Percentiles rank a stretch among this genome's conserved stretches.
Conservation (phyloP, 441 rosid species). For the Bruguiera hainesii region DNA sequence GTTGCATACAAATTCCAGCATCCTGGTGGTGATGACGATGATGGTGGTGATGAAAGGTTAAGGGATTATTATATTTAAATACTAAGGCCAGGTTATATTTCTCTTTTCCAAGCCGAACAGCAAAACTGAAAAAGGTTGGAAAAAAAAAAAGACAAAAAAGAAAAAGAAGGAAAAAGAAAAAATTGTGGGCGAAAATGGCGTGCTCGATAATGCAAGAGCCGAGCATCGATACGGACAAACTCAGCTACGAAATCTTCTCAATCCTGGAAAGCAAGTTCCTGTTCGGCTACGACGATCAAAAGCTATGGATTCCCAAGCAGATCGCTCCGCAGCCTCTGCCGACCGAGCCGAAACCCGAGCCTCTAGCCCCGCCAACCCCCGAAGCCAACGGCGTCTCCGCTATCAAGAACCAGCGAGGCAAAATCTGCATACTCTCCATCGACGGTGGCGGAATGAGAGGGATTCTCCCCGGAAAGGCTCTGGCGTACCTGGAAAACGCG, state of each 20-base stretch:
- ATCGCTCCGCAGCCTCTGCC: slow-evolving; percentile 29
- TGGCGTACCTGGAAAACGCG: slow-evolving; percentile 71
- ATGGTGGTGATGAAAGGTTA: slow-evolving; percentile 3
- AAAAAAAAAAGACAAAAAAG: too few relatives aligned
- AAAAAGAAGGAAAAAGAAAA: neutral
- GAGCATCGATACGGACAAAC: slow-evolving; percentile 88
- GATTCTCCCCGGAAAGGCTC: slow-evolving; percentile 73
- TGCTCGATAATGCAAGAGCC: slow-evolving; percentile 74
- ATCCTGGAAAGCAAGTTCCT: slow-evolving; percentile 87
- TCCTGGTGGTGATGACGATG: neutral
- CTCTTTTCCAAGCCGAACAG: neutral
- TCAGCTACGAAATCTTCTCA: slow-evolving; percentile 94
- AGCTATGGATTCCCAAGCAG: slow-evolving; percentile 76
- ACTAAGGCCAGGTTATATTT: neutral
- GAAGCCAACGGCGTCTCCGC: slow-evolving; percentile 29
- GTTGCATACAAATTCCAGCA: too few relatives aligned
- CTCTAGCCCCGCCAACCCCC: neutral
- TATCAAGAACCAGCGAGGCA: slow-evolving; percentile 85
- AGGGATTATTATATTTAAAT: neutral
- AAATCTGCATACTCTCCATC: slow-evolving; percentile 70
- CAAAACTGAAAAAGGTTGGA: neutral
- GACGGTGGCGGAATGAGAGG: slow-evolving; percentile 92
- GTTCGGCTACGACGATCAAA: slow-evolving; percentile 79
- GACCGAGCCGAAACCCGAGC: slow-evolving; percentile 34
- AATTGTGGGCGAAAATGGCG: slow-evolving; percentile 24